Evolutionary conservation across 257 asterid genomes (phyloP), one percentile per base, ranked within the genome.

Genomic region (Salvia splendens): DNA sequence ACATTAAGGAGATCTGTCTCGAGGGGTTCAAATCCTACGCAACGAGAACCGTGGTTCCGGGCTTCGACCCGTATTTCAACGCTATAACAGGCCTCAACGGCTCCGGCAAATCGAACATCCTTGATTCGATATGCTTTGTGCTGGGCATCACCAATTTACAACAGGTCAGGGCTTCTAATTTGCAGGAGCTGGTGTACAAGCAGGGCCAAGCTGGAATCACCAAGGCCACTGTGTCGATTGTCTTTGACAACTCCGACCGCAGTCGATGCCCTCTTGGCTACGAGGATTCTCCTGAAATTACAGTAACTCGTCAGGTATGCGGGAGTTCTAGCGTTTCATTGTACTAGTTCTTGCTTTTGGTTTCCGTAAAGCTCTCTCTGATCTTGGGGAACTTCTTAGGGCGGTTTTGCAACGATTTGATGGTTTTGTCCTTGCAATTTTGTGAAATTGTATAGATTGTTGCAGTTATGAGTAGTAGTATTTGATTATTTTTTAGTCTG

Each of bases 181-280:
- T 94, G 71, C 99, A 94, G 86, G 99, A 94, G 91, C 85, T 94
- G 57, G 99, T 94, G 66, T 94, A 94, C 81, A 94, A 94, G 89
- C 99, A 91, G 83, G 99, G 99, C 53, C 99, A 94, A 76, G 99
- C 97, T 72, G 97, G 99, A 67, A 91, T 94, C 32, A 91, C 99
- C 33, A 94, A 94, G 72, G 97, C 99, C 58, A 94, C 99, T 0
- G 99, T 94, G 9, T 94, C 99, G 0, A 72, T 94, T 51, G 96
- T 94, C 56, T 94, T 94, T 36, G 99, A 94, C 73, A 94, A 94
- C 78, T 84, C 93, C 0, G 97, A 91, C 50, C 83, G 91, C 12
- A 73, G 69, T 70, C 85, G 96, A 28, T 91, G 99, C 66, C 97
- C 97, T 51, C 80, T 94, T 36, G 99, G 97, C 8, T 94, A 94